phyloP scores from a whole-genome alignment of 192 early-diverging fungal genomes.

The Dispira parvispora region DNA sequence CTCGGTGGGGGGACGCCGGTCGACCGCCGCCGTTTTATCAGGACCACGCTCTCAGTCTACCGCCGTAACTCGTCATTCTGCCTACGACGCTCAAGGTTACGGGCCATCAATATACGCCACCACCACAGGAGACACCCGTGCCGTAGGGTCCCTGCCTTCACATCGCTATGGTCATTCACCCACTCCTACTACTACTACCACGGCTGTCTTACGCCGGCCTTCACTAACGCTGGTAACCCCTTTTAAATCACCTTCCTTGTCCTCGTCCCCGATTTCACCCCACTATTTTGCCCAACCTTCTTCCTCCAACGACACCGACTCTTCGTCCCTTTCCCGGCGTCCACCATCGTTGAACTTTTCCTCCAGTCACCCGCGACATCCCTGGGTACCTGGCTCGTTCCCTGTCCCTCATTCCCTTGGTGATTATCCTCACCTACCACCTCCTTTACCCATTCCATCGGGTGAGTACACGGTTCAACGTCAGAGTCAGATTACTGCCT shows the following conservation, averaged over 20 bases:
- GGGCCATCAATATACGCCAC: background rate
- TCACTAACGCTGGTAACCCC: constrained; percentile 6
- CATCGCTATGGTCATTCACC: background rate
- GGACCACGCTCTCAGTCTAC: background rate
- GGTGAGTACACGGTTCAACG: no score
- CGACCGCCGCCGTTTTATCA: no score
- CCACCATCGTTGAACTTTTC: background rate
- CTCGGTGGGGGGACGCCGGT: no score
- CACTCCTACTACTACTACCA: background rate
- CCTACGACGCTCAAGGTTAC: background rate
- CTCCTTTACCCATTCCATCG: no score
- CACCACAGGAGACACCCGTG: background rate
- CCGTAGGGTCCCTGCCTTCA: background rate
- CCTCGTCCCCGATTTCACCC: constrained; percentile 6
- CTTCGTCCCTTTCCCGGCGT: background rate
- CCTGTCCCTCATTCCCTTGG: no score
- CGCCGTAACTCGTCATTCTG: background rate
- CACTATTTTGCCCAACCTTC: background rate
- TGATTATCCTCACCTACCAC: no score
- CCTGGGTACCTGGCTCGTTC: no score
- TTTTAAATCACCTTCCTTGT: constrained; percentile 10
- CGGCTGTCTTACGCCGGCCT: background rate
- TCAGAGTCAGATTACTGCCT: no score
- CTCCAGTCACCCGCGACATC: no score
- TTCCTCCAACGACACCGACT: constrained; percentile 9